Evolutionary conservation across 2,329 filamentous ascomycete genomes (phyloP).

Genomic region (Penicillium paneum): DNA sequence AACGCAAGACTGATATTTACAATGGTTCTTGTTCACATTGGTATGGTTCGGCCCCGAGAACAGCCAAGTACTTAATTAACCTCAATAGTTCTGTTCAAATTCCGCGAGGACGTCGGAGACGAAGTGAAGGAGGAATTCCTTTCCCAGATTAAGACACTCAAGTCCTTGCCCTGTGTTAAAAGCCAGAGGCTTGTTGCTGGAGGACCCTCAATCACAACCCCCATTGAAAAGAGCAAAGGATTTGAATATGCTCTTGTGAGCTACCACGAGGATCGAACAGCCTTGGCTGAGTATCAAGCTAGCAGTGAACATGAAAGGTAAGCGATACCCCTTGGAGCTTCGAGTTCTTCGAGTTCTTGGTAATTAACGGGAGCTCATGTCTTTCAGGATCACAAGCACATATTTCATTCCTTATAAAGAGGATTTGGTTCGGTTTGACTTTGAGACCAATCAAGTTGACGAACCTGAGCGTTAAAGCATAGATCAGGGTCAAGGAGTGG

Average conservation of each 20-base stretch:
- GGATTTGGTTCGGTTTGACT: slow-evolving; percentile 54
- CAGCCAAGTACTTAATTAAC: not conserved
- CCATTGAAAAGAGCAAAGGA: slow-evolving; percentile 53
- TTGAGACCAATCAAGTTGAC: slow-evolving; percentile 44
- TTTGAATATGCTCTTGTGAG: slow-evolving; percentile 53
- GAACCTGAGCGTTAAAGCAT: slow-evolving; percentile 15
- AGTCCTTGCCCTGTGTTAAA: slow-evolving; percentile 49
- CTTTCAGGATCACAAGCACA: slow-evolving; percentile 48
- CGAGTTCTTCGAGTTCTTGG: accelerated
- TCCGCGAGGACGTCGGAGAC: slow-evolving; percentile 42
- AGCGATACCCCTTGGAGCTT: not conserved
- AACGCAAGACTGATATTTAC: slow-evolving; percentile 1
- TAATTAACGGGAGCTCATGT: not conserved
- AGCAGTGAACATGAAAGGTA: slow-evolving; percentile 53
- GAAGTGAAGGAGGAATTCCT: slow-evolving; percentile 48
- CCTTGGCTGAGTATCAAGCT: slow-evolving; percentile 52
- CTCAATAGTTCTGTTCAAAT: slow-evolving; percentile 50
- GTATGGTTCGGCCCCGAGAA: slow-evolving; percentile 6
- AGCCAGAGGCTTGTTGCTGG: slow-evolving; percentile 51
- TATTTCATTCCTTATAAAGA: slow-evolving; percentile 55
- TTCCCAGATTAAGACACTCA: slow-evolving; percentile 50
- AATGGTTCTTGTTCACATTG: slow-evolving; percentile 29
- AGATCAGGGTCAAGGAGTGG: too few species aligned
- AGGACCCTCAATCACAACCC: slow-evolving; percentile 53
- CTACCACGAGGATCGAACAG: slow-evolving; percentile 48